phyloP scores from a whole-genome alignment of 2,329 filamentous ascomycete genomes.

The Colletotrichum sublineola region DNA sequence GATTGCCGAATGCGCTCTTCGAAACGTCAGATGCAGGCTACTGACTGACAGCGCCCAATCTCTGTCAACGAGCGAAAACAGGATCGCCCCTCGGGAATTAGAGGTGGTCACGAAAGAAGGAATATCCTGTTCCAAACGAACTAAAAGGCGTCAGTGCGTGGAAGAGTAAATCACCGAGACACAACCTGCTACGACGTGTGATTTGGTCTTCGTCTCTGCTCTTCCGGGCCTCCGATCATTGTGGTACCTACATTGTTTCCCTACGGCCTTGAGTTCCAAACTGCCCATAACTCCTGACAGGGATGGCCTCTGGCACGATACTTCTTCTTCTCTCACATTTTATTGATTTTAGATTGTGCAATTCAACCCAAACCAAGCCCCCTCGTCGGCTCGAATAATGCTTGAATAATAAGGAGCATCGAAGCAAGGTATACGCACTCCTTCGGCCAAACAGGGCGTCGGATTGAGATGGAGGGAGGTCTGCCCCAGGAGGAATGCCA shows the following conservation, averaged over 20 bases:
- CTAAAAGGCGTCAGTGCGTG: slow-evolving; percentile 38
- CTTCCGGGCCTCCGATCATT: not conserved
- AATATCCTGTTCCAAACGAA: slow-evolving; percentile 28
- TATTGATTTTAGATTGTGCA: slow-evolving; percentile 35
- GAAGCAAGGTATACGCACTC: slow-evolving; percentile 33
- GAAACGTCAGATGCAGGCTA: slow-evolving; percentile 39
- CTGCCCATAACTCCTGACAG: slow-evolving; percentile 34
- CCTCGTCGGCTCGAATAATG: slow-evolving; percentile 24
- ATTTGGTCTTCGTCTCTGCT: slow-evolving; percentile 17
- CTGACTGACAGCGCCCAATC: slow-evolving; percentile 29
- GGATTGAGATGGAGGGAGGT: slow-evolving; percentile 32
- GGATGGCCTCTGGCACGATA: slow-evolving; percentile 23
- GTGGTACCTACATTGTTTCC: not conserved
- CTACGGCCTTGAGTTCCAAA: slow-evolving; percentile 11
- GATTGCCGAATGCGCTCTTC: slow-evolving; percentile 41
- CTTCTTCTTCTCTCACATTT: slow-evolving; percentile 26
- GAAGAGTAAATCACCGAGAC: slow-evolving; percentile 51
- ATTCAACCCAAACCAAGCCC: slow-evolving; percentile 36
- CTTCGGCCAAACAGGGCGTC: slow-evolving; percentile 31
- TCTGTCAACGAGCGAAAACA: slow-evolving; percentile 31
- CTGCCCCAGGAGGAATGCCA: slow-evolving; percentile 23
- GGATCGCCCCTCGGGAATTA: slow-evolving; percentile 25
- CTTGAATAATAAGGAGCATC: slow-evolving; percentile 24
- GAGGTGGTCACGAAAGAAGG: slow-evolving; percentile 19
- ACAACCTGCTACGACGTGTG: slow-evolving; percentile 53